phyloP scores from a whole-genome alignment of 306 rosid species.

The Dicorynia guianensis region DNA sequence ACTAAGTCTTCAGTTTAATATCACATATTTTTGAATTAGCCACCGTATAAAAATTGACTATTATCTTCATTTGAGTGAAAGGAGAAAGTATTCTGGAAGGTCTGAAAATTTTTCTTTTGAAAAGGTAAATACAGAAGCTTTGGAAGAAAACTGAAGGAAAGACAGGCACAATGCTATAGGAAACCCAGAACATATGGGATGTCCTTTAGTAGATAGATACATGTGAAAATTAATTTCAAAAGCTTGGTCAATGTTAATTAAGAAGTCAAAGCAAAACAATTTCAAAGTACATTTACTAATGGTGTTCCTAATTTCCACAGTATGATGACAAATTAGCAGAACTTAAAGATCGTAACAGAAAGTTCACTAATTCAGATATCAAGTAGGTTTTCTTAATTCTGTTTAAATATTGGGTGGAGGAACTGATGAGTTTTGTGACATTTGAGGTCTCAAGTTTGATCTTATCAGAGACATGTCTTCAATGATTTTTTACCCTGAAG shows the following conservation, averaged over 20 bases:
- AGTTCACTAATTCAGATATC: background rate
- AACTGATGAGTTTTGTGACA: background rate
- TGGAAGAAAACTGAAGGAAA: background rate
- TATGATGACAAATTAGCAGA: background rate
- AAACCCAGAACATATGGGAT: background rate
- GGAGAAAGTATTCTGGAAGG: too few relatives aligned
- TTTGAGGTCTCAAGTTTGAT: background rate
- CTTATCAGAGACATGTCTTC: background rate
- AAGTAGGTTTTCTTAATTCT: background rate
- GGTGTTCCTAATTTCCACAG: background rate
- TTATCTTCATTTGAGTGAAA: too few relatives aligned
- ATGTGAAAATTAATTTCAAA: too few relatives aligned
- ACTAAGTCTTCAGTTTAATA: too few relatives aligned
- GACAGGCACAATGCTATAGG: background rate
- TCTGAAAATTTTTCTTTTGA: too few relatives aligned
- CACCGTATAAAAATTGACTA: too few relatives aligned
- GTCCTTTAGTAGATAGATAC: too few relatives aligned
- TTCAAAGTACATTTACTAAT: background rate
- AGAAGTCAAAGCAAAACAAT: background rate
- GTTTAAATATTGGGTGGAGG: background rate
- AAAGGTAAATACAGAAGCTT: background rate
- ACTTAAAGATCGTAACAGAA: slow-evolving; percentile 14
- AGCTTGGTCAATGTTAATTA: too few relatives aligned
- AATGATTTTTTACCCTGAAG: background rate
- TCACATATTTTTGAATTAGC: too few relatives aligned